phyloP scores from a whole-genome alignment of 306 rosid species.

The Carpinus fangiana region DNA sequence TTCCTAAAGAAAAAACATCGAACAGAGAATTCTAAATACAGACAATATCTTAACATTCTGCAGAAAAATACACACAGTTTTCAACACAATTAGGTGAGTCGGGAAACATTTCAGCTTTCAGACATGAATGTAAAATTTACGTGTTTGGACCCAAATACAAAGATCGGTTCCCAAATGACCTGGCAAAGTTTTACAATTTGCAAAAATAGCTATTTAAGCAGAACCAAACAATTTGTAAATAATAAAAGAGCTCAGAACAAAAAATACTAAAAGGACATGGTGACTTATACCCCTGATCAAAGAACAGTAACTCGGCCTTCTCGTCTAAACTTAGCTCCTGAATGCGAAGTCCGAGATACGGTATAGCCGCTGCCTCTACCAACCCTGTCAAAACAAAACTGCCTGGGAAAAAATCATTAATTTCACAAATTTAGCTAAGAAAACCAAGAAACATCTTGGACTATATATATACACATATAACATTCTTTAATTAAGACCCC shows the following conservation, averaged over 20 bases:
- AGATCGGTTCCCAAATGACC: neutral
- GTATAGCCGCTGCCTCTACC: slow-evolving; percentile 76
- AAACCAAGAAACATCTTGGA: slow-evolving; percentile 19
- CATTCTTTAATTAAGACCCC: no score
- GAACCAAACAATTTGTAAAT: slow-evolving; percentile 15
- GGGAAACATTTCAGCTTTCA: slow-evolving; percentile 4
- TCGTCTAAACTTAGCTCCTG: slow-evolving; percentile 75
- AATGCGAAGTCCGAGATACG: slow-evolving; percentile 74
- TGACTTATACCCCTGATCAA: slow-evolving; percentile 70
- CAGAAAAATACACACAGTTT: neutral
- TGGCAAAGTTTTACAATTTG: neutral
- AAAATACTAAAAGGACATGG: slow-evolving; percentile 9
- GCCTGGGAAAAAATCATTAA: slow-evolving; percentile 76
- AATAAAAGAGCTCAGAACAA: neutral
- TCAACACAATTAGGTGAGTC: neutral
- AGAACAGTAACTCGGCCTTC: slow-evolving; percentile 80
- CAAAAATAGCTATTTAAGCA: slow-evolving; percentile 21
- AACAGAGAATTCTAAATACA: neutral
- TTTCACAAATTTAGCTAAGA: neutral
- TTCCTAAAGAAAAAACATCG: neutral
- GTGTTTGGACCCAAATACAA: neutral
- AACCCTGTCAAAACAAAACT: slow-evolving; percentile 97
- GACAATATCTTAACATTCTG: neutral
- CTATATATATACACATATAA: slow-evolving; percentile 6
- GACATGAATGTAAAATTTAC: neutral